These are phyloP conservation scores for Pseudogymnoascus sp. DNA, from an alignment of 2,329 filamentous ascomycete genomes.

Conservation along the genomic window DNA sequence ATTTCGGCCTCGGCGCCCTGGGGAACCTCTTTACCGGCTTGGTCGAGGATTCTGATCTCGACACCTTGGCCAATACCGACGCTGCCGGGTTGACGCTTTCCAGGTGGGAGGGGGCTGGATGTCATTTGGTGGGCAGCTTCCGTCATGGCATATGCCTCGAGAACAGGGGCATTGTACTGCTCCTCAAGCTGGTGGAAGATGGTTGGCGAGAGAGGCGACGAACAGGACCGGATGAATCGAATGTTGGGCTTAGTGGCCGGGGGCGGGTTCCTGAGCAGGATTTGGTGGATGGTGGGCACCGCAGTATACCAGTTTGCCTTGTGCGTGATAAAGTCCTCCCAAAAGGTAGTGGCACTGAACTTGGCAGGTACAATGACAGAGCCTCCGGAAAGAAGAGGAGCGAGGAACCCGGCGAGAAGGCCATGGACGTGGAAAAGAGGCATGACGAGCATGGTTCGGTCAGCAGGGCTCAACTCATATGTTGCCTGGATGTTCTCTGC, in stretches of 20 bases:
- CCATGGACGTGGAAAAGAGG: constrained; percentile 87
- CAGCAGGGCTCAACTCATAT: constrained; percentile 61
- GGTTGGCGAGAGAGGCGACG: constrained; percentile 73
- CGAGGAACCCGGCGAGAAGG: constrained; percentile 74
- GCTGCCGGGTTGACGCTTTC: constrained; percentile 69
- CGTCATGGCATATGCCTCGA: constrained; percentile 90
- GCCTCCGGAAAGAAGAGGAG: constrained; percentile 66
- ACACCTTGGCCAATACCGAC: constrained; percentile 81
- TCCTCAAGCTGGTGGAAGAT: constrained; percentile 73
- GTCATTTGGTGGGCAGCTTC: constrained; percentile 84
- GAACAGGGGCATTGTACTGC: constrained; percentile 68
- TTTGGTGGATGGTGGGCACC: constrained; percentile 88
- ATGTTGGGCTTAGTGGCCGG: constrained; percentile 65
- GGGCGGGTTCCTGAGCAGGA: constrained; percentile 66
- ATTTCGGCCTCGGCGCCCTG: constrained; percentile 72
- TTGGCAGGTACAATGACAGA: constrained; percentile 71
- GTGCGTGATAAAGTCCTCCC: constrained; percentile 66
- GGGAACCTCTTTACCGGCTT: constrained; percentile 58
- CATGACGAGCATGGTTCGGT: constrained; percentile 84
- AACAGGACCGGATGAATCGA: constrained; percentile 83
- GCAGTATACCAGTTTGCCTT: constrained; percentile 87
- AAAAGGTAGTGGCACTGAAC: constrained; percentile 79
- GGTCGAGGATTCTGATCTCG: constrained; percentile 69
- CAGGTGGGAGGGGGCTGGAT: constrained; percentile 63
- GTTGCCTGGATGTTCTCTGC: constrained; percentile 69